These are phyloP conservation scores for Populus trichocarpa DNA, from an alignment of 441 rosid genomes.

Conservation along the genomic window DNA sequence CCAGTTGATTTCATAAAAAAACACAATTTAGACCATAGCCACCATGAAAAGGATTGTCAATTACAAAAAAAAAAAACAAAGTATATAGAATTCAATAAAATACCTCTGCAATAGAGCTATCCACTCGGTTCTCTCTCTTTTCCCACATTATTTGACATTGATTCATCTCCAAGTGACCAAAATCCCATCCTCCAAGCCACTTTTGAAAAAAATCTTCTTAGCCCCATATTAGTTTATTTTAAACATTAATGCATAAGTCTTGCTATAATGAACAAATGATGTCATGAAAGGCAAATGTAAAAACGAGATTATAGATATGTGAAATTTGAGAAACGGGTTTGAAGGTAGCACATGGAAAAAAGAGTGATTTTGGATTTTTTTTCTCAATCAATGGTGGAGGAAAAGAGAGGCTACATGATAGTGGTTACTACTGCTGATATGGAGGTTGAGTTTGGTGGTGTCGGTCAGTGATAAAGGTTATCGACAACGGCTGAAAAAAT, in stretches of 20 bases:
- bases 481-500: too few relatives aligned
- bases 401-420: too few relatives aligned
- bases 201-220: slow-evolving; percentile 22
- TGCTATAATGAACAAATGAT: neutral
- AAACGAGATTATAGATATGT: too few relatives aligned
- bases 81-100: neutral
- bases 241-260: slow-evolving; percentile 15
- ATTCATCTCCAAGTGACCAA: slow-evolving; percentile 27
- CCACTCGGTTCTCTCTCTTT: slow-evolving; percentile 37
- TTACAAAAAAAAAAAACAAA: neutral
- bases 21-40: neutral
- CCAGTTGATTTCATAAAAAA: slow-evolving; percentile 69
- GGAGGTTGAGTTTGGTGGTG: too few relatives aligned
- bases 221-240: slow-evolving; percentile 20
- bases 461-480: too few relatives aligned
- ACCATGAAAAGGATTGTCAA: neutral
- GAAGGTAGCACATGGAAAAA: slow-evolving; percentile 39
- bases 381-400: slow-evolving; percentile 47
- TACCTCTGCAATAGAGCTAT: slow-evolving; percentile 43
- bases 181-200: slow-evolving; percentile 15
- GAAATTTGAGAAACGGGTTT: slow-evolving; percentile 6
- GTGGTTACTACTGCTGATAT: too few relatives aligned
- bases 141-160: slow-evolving; percentile 45
- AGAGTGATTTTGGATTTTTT: slow-evolving; percentile 19
- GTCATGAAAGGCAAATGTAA: neutral